A percentile compares a stretch with the other conserved stretches of the same genome.
Conservation (phyloP, 345 rosid species). For the Arabidopsis arenosa region DNA sequence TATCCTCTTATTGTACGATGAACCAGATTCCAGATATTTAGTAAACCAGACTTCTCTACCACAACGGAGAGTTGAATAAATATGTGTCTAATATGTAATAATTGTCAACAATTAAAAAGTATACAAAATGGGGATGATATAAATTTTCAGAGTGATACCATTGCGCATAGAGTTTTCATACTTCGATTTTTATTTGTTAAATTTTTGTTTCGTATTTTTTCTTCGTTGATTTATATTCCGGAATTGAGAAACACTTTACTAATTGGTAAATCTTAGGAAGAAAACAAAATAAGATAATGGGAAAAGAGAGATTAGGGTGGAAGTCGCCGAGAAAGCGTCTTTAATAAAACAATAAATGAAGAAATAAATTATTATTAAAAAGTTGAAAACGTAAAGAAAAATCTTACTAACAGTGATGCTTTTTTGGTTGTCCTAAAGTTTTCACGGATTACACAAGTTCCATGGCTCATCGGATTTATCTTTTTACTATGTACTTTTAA, state of each 20-base stretch:
- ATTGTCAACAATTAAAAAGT: not conserved
- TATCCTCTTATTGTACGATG: conserved; percentile 3
- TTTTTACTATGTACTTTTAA: conserved; percentile 42
- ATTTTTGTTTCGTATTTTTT: not conserved
- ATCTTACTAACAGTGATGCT: not conserved
- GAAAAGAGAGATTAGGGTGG: not conserved
- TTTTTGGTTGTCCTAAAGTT: conserved; percentile 27
- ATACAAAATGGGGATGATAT: not conserved
- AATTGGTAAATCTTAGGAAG: not conserved
- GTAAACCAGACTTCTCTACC: conserved; percentile 8
- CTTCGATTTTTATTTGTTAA: not conserved
- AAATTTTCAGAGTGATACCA: not conserved
- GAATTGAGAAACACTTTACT: not conserved
- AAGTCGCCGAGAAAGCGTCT: not conserved
- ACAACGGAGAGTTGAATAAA: not conserved
- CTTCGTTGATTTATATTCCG: not conserved
- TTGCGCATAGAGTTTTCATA: conserved; percentile 1
- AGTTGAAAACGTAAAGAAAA: not conserved
- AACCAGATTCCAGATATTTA: not conserved
- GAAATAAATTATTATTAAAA: not conserved
- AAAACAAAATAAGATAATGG: conserved; percentile 6
- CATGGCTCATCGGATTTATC: conserved; percentile 37
- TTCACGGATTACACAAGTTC: conserved; percentile 40
- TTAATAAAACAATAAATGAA: not conserved
- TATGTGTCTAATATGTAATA: not conserved